Base-by-base conservation (phyloP, 1,284 basidiomycete species). In the Hymenochaete sp. region DNA sequence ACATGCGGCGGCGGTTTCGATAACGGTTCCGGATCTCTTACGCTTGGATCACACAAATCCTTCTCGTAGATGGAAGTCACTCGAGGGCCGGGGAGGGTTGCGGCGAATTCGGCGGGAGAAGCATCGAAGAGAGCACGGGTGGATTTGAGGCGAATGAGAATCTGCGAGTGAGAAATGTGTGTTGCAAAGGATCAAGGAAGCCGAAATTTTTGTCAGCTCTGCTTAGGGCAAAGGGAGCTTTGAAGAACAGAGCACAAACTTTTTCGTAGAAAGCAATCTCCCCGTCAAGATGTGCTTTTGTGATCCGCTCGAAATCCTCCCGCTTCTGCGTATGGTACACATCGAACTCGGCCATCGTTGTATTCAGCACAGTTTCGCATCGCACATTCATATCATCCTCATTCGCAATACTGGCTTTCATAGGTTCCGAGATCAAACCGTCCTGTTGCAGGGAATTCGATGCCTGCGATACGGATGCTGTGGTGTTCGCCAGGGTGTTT, bases 361-460 rank as follows among this genome's bases (percentile, higher is more conserved):
- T 80, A 59, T 92, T 92, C 19, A 93, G 64, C 5, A 91, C 85
- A 0, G 89, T 92, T 63, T 93, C 89, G 59, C 85, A 91, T 14
- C 88, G 74, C 49, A 82, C 62, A 13, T 82, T 79, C 46, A 80
- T 76, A 52, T 80, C 68, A n/a, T n/a, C n/a, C n/a, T n/a, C n/a
- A n/a, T 69, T 60, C 79, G 82, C 47, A 9, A 41, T 43, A 33
- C n/a, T n/a, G n/a, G n/a, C n/a, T n/a, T n/a, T n/a, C n/a, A n/a
- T n/a, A n/a, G n/a, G n/a, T n/a, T n/a, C n/a, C n/a, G n/a, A n/a
- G n/a, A n/a, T n/a, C n/a, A n/a, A n/a, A n/a, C n/a, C n/a, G n/a
- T n/a, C n/a, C n/a, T n/a, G n/a, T n/a, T n/a, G n/a, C n/a, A n/a
- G n/a, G n/a, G n/a, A n/a, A n/a, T n/a, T 10, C 9, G 19, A 6